Evolutionary conservation across 495 filamentous ascomycete genomes (phyloP).

Genomic region (Aspergillus bridgeri): DNA sequence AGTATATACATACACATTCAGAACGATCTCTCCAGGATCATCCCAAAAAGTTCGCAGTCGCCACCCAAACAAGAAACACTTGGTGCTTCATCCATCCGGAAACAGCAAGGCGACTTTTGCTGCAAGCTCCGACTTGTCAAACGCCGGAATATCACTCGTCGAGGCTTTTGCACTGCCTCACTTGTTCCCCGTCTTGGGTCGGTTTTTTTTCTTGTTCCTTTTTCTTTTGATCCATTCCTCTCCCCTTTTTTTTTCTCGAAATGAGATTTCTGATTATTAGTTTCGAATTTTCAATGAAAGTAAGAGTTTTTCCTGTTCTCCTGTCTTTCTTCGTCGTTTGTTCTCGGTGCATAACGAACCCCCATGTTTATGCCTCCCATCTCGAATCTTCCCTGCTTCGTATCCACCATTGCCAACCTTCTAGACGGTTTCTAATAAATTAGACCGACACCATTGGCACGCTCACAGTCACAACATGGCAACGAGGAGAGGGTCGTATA

Average conservation of each 20-base stretch:
- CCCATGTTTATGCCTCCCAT: too few relatives aligned
- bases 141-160: constrained; percentile 22
- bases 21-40: too few relatives aligned
- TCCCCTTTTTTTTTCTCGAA: not conserved
- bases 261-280: not conserved
- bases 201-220: constrained; percentile 3
- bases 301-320: not conserved
- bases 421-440: not conserved
- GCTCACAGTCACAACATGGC: too few relatives aligned
- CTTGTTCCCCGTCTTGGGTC: constrained; percentile 3
- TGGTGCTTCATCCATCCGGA: not conserved
- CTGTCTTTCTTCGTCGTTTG: too few relatives aligned
- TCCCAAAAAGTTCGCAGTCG: too few relatives aligned
- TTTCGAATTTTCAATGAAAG: too few relatives aligned
- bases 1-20: too few relatives aligned
- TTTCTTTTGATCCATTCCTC: not conserved
- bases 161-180: constrained; percentile 26
- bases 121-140: constrained; percentile 7
- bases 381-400: too few relatives aligned
- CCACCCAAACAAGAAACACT: too few relatives aligned
- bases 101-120: constrained; percentile 6
- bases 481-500: too few relatives aligned
- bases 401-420: not conserved
- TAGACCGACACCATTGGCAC: not conserved
- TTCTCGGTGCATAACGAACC: too few relatives aligned